phyloP scores from a whole-genome alignment of 2,329 filamentous ascomycete species.

The Aspergillus fijiensis region DNA sequence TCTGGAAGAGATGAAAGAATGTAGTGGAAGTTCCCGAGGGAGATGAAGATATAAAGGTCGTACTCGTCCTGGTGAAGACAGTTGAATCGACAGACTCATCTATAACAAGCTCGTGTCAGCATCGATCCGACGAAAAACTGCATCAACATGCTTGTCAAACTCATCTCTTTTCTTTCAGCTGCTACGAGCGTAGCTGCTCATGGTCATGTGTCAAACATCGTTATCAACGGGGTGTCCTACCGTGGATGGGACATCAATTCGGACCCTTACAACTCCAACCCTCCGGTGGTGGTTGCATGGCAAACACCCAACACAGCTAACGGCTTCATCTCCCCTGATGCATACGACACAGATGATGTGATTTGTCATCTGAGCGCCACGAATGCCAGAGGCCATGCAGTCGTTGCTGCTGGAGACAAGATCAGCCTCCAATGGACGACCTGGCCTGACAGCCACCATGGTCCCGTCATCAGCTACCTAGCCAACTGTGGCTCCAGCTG shows the following conservation, averaged over 20 bases:
- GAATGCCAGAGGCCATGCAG: constrained; percentile 50
- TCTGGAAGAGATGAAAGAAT: not conserved
- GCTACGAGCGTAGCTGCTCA: constrained; percentile 6
- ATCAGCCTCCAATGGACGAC: constrained; percentile 60
- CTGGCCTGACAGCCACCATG: constrained; percentile 64
- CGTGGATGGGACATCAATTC: constrained; percentile 29
- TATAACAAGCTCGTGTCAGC: not conserved
- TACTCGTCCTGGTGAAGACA: not conserved
- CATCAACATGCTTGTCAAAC: not conserved
- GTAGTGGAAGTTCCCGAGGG: not conserved
- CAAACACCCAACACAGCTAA: constrained; percentile 50
- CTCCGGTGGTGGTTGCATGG: constrained; percentile 53
- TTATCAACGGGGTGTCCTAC: constrained; percentile 22
- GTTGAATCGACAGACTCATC: not conserved
- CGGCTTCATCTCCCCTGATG: constrained; percentile 50
- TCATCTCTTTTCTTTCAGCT: not conserved
- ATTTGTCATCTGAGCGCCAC: constrained; percentile 61
- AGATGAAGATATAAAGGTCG: not conserved
- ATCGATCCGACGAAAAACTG: too few species aligned
- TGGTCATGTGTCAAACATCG: constrained; percentile 20
- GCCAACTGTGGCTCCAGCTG: constrained; percentile 58
- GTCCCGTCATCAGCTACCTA: constrained; percentile 62
- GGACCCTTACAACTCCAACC: constrained; percentile 32
- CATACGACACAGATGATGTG: constrained; percentile 49
- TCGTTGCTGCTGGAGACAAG: constrained; percentile 57